Percentiles rank a stretch among this genome's conserved stretches.
These are phyloP conservation scores for Paramecium bursaria DNA, from an alignment of 73 alveolate species.

Conservation along the genomic window DNA sequence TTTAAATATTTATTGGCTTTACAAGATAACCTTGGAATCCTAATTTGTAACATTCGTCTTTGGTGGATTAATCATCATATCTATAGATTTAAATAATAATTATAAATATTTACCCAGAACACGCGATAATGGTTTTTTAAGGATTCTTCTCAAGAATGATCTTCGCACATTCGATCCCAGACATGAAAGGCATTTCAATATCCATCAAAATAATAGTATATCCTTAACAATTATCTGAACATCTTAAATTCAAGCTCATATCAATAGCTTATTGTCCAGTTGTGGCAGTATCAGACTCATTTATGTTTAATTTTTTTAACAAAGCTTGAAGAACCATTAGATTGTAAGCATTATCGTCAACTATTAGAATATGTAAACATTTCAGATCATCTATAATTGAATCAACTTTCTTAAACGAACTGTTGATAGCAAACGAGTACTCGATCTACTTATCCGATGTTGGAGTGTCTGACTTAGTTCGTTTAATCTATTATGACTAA, in stretches of 20 bases:
- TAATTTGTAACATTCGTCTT: background rate
- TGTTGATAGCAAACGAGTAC: background rate
- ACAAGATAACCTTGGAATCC: slow-evolving; percentile 6
- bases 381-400: background rate
- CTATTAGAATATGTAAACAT: slow-evolving; percentile 37
- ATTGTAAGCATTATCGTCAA: slow-evolving; percentile 25
- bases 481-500: background rate
- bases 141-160: background rate
- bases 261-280: slow-evolving; percentile 48
- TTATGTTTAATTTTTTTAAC: background rate
- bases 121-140: background rate
- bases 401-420: background rate
- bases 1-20: slow-evolving; percentile 11
- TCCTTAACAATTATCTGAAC: background rate
- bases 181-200: slow-evolving; percentile 52
- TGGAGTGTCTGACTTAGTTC: background rate
- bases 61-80: background rate
- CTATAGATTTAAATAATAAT: no score
- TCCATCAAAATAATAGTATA: slow-evolving; percentile 36
- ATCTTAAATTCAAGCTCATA: background rate
- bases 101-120: no score
- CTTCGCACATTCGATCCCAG: slow-evolving; percentile 11
- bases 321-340: background rate
- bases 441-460: background rate
- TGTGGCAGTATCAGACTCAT: background rate